phyloP scores from a whole-genome alignment of 2,329 filamentous ascomycete species.

The Domatiomyces globalis region DNA sequence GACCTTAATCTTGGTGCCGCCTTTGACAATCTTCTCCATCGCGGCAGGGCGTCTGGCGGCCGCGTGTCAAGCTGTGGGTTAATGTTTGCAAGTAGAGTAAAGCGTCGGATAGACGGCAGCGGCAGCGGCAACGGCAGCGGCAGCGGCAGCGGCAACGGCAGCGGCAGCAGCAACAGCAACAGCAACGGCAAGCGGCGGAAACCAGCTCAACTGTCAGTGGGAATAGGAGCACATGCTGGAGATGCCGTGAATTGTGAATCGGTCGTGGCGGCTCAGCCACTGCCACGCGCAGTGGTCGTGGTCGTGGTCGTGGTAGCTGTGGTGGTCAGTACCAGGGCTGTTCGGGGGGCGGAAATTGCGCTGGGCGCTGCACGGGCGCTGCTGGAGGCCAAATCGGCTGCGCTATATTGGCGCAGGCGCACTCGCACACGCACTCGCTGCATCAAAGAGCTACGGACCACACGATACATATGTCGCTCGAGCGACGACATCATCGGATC shows the following conservation, averaged over 20 bases:
- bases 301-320: not conserved
- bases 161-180: too few species aligned
- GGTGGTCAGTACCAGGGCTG: too few species aligned
- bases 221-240: not conserved
- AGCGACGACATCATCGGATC: not conserved
- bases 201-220: not conserved
- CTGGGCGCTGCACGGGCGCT: too few species aligned
- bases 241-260: not conserved
- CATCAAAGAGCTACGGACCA: not conserved
- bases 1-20: constrained; percentile 95
- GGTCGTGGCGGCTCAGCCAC: not conserved
- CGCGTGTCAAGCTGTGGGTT: not conserved
- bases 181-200: too few species aligned
- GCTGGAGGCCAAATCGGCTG: too few species aligned
- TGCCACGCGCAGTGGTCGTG: not conserved
- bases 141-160: not conserved
- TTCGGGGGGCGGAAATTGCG: too few species aligned
- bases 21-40: constrained; percentile 98
- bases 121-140: not conserved
- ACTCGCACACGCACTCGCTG: not conserved
- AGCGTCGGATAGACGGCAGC: not conserved
- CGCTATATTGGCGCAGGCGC: too few species aligned
- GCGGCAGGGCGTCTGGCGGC: constrained; percentile 31
- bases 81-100: not conserved
- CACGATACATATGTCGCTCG: not conserved